Evolutionary conservation across 139 green algal genomes (phyloP).

Genomic region (Prasinococcaceae sp.): DNA sequence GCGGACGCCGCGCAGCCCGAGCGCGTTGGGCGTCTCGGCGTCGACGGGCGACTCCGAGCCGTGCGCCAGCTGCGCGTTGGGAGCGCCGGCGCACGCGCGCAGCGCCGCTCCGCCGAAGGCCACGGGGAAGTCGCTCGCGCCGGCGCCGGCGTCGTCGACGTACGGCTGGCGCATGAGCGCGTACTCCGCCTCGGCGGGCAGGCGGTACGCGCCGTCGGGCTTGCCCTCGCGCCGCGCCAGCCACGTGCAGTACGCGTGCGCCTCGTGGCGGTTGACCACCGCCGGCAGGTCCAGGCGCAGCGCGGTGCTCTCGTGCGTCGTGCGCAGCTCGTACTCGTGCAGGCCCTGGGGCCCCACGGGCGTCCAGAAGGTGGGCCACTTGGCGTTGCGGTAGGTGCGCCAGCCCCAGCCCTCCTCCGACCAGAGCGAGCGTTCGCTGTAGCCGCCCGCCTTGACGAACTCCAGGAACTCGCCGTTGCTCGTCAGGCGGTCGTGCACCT

Average conservation of each 20-base stretch:
- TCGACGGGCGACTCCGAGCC: constrained; percentile 36
- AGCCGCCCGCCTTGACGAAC: constrained; percentile 50
- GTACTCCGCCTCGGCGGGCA: not conserved
- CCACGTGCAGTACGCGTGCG: constrained; percentile 49
- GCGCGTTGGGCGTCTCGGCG: too few relatives aligned
- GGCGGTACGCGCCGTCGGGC: not conserved
- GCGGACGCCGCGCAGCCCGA: constrained; percentile 3
- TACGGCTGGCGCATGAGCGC: not conserved
- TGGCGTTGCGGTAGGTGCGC: constrained; percentile 61
- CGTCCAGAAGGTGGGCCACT: constrained; percentile 70
- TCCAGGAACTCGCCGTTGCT: constrained; percentile 59
- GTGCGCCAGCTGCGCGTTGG: constrained; percentile 50
- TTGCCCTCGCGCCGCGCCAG: constrained; percentile 13
- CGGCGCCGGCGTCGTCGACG: too few relatives aligned
- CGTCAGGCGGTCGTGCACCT: constrained; percentile 25
- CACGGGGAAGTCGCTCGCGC: not conserved
- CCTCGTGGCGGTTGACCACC: constrained; percentile 59
- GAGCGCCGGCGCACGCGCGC: not conserved
- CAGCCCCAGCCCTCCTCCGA: constrained; percentile 55
- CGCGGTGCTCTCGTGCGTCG: constrained; percentile 47
- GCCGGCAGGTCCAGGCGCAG: constrained; percentile 47
- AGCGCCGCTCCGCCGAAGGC: too few relatives aligned
- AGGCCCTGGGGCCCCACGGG: constrained; percentile 36
- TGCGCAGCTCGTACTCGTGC: constrained; percentile 34
- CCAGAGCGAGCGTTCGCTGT: constrained; percentile 42